These are phyloP conservation scores for Helianthus annuus DNA, from an alignment of 129 eudicot genomes.

Conservation along the genomic window DNA sequence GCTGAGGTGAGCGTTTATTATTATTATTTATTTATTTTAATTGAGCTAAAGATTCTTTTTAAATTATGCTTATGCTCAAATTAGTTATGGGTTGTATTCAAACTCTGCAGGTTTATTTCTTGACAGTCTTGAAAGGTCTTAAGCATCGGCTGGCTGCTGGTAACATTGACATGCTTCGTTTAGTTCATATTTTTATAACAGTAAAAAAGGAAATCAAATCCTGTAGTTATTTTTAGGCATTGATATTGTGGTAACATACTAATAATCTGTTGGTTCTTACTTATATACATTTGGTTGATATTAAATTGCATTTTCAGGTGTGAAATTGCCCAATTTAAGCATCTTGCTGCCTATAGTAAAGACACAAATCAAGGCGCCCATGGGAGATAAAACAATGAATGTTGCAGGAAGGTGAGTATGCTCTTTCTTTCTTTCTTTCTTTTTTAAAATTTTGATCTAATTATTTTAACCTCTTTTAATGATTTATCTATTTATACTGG, in stretches of 20 bases:
- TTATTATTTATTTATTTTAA: neutral
- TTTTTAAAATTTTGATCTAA: neutral
- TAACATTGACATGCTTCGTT: constrained; percentile 28
- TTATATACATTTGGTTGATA: neutral
- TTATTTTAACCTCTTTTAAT: neutral
- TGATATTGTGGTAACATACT: neutral
- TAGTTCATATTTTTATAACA: neutral
- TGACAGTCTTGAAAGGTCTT: constrained; percentile 95
- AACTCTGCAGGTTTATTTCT: constrained; percentile 76
- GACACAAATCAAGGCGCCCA: constrained; percentile 58
- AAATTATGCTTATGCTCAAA: constrained; percentile 15
- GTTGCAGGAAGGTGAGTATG: constrained; percentile 72
- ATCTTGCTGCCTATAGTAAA: constrained; percentile 76
- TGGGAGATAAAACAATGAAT: constrained; percentile 63
- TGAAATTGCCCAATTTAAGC: constrained; percentile 70
- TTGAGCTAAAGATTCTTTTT: constrained; percentile 5
- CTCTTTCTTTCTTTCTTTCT: neutral
- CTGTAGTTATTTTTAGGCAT: no score
- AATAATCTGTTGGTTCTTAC: neutral
- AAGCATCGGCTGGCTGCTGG: constrained; percentile 99
- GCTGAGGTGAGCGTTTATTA: constrained; percentile 56
- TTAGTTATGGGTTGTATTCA: constrained; percentile 17
- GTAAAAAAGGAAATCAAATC: no score
- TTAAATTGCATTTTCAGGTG: constrained; percentile 53
- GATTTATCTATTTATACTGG: neutral